Percentiles rank a stretch among this genome's conserved stretches.
Evolutionary conservation across 768 basidiomycete species (phyloP).

Genomic region (Clavaria fumosa): DNA sequence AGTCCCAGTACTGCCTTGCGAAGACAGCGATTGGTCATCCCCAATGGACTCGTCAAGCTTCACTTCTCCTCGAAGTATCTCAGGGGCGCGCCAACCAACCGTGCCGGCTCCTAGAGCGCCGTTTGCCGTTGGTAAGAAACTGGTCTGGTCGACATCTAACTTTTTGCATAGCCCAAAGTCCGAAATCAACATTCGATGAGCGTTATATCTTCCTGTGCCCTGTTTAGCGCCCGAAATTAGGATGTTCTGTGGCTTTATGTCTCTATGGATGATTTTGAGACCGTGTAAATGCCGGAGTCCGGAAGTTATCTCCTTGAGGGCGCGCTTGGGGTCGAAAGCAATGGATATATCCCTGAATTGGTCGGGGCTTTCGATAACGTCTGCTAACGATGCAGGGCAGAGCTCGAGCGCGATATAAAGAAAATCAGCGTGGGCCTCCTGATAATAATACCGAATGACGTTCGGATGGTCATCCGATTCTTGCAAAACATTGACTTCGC

Average conservation of each 20-base stretch:
- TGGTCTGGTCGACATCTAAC: slow-evolving; percentile 89
- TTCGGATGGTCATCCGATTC: slow-evolving; percentile 98
- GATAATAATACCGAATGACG: slow-evolving; percentile 96
- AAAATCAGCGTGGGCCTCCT: slow-evolving; percentile 87
- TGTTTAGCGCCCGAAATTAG: slow-evolving; percentile 63
- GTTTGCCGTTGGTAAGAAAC: slow-evolving; percentile 84
- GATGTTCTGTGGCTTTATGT: slow-evolving; percentile 98
- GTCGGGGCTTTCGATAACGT: slow-evolving; percentile 70
- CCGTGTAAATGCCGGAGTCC: slow-evolving; percentile 85
- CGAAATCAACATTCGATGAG: slow-evolving; percentile 77
- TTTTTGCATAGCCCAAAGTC: slow-evolving; percentile 97
- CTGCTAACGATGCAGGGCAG: slow-evolving; percentile 80
- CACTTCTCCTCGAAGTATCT: slow-evolving; percentile 88
- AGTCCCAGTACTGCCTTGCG: slow-evolving; percentile 46
- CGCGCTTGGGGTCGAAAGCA: slow-evolving; percentile 76
- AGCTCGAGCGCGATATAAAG: slow-evolving; percentile 96
- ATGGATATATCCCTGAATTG: slow-evolving; percentile 57
- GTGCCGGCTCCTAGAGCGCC: slow-evolving; percentile 86
- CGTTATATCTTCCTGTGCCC: slow-evolving; percentile 22
- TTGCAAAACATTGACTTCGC: slow-evolving; percentile 89
- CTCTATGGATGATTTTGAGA: slow-evolving; percentile 92
- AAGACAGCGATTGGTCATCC: slow-evolving; percentile 53
- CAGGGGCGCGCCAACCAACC: slow-evolving; percentile 95
- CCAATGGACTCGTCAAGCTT: slow-evolving; percentile 64
- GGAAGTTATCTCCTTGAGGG: slow-evolving; percentile 70